phyloP scores from a whole-genome alignment of 2,329 filamentous ascomycete genomes.

The Hymenoscyphus occultus region DNA sequence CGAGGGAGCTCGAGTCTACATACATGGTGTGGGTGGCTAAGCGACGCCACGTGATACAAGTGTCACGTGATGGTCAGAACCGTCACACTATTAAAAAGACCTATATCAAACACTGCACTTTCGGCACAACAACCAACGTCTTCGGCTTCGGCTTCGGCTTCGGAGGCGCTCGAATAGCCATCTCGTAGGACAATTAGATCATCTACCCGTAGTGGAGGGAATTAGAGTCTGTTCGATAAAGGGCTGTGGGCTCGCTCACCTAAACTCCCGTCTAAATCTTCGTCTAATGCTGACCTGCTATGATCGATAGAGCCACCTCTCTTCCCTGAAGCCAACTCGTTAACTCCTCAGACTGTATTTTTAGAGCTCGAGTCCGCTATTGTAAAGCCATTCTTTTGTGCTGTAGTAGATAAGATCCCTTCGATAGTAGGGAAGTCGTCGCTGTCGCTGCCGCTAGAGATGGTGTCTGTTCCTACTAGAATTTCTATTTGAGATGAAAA shows the following conservation, averaged over 20 bases:
- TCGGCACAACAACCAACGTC: constrained; percentile 13
- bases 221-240: background rate
- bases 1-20: no score
- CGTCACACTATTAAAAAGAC: constrained; percentile 15
- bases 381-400: no score
- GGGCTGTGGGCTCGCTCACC: background rate
- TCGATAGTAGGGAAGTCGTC: background rate
- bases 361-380: no score
- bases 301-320: no score
- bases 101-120: constrained; percentile 6
- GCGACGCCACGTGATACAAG: no score
- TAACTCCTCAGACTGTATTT: no score
- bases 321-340: no score
- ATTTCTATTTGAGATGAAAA: no score
- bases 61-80: constrained; percentile 20
- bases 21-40: no score
- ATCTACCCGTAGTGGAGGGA: constrained; percentile 14
- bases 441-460: background rate
- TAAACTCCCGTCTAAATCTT: no score
- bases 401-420: constrained; percentile 15
- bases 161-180: constrained; percentile 11
- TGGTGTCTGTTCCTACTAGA: background rate
- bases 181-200: constrained; percentile 21
- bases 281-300: no score
- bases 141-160: constrained; percentile 16